Evolutionary conservation across 1,284 basidiomycete genomes (phyloP).

Genomic region (Stygiomarasmius scandens): DNA sequence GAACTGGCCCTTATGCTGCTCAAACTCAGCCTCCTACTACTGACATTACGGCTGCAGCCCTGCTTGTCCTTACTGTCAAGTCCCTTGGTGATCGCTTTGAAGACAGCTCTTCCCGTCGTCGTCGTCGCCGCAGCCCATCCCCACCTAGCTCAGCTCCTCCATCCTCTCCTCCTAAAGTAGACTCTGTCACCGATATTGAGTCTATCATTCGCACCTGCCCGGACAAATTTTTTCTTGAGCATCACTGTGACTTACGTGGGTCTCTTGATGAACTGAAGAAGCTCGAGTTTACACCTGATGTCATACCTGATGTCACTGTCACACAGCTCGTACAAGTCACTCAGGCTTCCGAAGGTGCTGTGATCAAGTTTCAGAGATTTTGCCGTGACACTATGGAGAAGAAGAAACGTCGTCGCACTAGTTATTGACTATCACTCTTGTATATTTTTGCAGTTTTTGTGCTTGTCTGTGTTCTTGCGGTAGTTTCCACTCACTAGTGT

Average conservation of each 20-base stretch:
- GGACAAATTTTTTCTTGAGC: not conserved
- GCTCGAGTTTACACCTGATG: constrained; percentile 25
- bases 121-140: not conserved
- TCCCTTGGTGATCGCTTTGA: too few relatives aligned
- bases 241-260: not conserved
- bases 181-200: too few relatives aligned
- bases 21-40: too few relatives aligned
- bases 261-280: constrained; percentile 17
- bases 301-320: constrained; percentile 23
- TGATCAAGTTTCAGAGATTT: constrained; percentile 24
- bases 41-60: too few relatives aligned
- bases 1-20: too few relatives aligned
- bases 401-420: not conserved
- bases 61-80: too few relatives aligned
- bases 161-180: not conserved
- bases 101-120: not conserved
- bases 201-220: not conserved
- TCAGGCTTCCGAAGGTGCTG: constrained; percentile 17
- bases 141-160: not conserved
- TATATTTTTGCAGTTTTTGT: too few relatives aligned
- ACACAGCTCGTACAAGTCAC: constrained; percentile 17
- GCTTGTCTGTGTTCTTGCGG: too few relatives aligned
- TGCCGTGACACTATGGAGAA: constrained; percentile 18
- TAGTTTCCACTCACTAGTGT: too few relatives aligned
- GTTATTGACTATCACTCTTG: too few relatives aligned